A percentile compares a stretch with the other conserved stretches of the same genome.
These are phyloP conservation scores for Prunus padus DNA, from an alignment of 306 rosid species.

Conservation along the genomic window DNA sequence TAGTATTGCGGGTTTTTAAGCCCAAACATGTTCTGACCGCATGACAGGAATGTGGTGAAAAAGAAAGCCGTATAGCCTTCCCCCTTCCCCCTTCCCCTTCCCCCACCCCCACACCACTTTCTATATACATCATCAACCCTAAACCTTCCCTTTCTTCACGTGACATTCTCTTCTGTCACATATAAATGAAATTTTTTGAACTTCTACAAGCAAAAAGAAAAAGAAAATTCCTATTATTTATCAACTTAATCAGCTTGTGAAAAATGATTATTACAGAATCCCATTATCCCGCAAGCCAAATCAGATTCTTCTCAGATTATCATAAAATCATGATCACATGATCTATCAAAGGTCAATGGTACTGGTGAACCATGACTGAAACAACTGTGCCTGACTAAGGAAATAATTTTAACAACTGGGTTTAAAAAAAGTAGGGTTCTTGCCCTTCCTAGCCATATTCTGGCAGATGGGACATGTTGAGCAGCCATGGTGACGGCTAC, in stretches of 20 bases:
- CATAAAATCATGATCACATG: neutral
- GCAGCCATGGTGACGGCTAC: neutral
- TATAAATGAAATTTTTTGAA: no score
- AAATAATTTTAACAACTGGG: neutral
- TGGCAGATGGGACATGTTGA: slow-evolving; percentile 22
- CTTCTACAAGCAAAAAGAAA: no score
- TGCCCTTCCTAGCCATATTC: neutral
- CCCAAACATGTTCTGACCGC: slow-evolving; percentile 35
- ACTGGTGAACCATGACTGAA: neutral
- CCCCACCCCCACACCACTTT: neutral
- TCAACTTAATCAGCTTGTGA: no score
- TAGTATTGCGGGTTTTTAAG: slow-evolving; percentile 30
- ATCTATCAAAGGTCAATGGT: neutral
- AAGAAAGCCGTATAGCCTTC: slow-evolving; percentile 32
- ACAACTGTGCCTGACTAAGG: neutral
- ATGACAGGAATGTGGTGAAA: slow-evolving; percentile 52
- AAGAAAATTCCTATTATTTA: no score
- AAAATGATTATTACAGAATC: neutral
- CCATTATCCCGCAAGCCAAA: no score
- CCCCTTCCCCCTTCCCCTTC: no score
- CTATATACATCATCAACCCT: neutral
- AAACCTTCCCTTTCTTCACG: neutral
- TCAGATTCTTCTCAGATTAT: neutral
- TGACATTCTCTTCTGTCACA: neutral
- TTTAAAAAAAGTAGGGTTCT: neutral